phyloP scores from a whole-genome alignment of 768 basidiomycete genomes.

The Mycena sanguinolenta region DNA sequence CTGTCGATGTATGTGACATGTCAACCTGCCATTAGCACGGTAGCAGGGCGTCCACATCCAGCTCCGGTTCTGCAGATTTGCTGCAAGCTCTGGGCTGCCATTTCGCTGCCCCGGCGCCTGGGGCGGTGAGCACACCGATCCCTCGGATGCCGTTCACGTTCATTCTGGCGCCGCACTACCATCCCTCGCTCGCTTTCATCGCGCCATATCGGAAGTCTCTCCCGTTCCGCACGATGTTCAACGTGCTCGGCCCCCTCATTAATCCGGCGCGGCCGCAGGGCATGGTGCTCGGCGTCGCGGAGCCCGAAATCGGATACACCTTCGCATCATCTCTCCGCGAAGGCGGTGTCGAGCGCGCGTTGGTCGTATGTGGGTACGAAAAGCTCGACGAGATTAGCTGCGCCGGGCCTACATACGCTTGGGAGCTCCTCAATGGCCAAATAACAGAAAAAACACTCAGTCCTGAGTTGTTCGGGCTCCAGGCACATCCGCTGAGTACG shows the following conservation, averaged over 20 bases:
- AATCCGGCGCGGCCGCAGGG: conserved; percentile 90
- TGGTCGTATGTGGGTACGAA: conserved; percentile 95
- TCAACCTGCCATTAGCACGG: conserved; percentile 77
- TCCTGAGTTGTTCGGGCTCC: conserved; percentile 84
- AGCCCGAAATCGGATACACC: conserved; percentile 80
- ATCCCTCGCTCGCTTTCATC: conserved; percentile 85
- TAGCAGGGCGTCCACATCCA: conserved; percentile 90
- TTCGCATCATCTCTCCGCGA: conserved; percentile 84
- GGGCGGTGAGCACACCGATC: conserved; percentile 65
- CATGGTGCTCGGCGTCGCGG: conserved; percentile 94
- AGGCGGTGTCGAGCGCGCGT: conserved; percentile 82
- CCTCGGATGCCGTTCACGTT: conserved; percentile 86
- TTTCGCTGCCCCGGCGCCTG: conserved; percentile 75
- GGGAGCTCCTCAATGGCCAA: conserved; percentile 81
- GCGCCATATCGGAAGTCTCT: conserved; percentile 88
- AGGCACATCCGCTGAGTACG: conserved; percentile 72
- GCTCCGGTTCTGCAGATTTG: conserved; percentile 95
- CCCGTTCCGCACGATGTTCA: conserved; percentile 97
- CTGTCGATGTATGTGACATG: conserved; percentile 21
- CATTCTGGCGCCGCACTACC: conserved; percentile 94
- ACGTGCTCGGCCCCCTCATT: conserved; percentile 92
- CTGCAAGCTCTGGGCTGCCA: conserved; percentile 85
- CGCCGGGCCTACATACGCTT: conserved; percentile 88
- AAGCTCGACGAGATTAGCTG: conserved; percentile 96
- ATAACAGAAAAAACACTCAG: conserved; percentile 75